Conservation (phyloP, 2,329 filamentous ascomycete genomes). For the Penicillium hesseltinei region DNA sequence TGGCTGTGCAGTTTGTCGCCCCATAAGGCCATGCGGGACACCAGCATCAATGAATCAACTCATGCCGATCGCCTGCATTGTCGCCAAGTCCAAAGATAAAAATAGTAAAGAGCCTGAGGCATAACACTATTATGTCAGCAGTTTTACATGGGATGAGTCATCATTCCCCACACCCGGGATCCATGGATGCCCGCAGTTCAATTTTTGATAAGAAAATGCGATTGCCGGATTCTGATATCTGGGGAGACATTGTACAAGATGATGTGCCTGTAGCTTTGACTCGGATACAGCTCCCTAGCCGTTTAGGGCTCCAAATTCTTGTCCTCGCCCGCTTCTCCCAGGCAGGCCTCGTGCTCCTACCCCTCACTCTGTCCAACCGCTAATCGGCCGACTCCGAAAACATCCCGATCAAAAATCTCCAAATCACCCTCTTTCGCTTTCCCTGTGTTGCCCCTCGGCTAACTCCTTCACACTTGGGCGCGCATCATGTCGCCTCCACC, state of each 20-base stretch:
- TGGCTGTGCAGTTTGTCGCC: constrained; percentile 19
- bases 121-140: background rate
- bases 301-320: background rate
- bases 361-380: constrained; percentile 22
- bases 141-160: background rate
- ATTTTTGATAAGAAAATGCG: constrained; percentile 8
- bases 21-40: constrained; percentile 11
- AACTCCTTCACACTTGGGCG: constrained; percentile 12
- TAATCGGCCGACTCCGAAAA: constrained; percentile 27
- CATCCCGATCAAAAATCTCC: constrained; percentile 11
- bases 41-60: constrained; percentile 2
- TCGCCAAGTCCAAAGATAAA: constrained; percentile 8
- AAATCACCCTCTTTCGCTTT: constrained; percentile 7
- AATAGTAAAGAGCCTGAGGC: constrained; percentile 7
- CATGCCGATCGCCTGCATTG: constrained; percentile 7
- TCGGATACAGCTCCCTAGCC: background rate
- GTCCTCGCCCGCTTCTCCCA: constrained; percentile 3
- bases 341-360: constrained; percentile 19
- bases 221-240: constrained; percentile 3
- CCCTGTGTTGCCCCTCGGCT: constrained; percentile 3
- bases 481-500: constrained; percentile 35
- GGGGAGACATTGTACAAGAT: background rate
- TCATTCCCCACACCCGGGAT: constrained; percentile 3
- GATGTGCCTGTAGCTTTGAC: background rate
- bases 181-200: constrained; percentile 3